Evolutionary conservation across 305 asterid genomes (phyloP).

Genomic region (Fraxinus sp.): DNA sequence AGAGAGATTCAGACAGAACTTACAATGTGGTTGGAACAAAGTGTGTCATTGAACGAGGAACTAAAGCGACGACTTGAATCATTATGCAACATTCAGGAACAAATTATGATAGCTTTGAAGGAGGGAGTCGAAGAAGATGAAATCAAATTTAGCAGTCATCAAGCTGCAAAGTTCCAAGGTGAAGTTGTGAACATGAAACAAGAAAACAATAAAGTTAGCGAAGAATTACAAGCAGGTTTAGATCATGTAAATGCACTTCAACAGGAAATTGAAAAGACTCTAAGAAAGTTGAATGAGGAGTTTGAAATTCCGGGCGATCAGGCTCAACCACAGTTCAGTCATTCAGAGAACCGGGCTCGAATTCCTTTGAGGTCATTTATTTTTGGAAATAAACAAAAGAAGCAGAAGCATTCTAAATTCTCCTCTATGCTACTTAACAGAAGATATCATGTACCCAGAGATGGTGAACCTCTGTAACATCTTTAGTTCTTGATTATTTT

Average conservation of each 20-base stretch:
- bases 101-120: constrained; percentile 9
- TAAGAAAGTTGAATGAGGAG: constrained; percentile 5
- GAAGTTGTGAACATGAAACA: constrained; percentile 23
- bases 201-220: constrained; percentile 9
- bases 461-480: background rate
- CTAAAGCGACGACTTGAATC: background rate
- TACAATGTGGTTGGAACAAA: constrained; percentile 13
- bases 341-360: background rate
- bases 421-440: constrained; percentile 1
- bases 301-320: background rate
- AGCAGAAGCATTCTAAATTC: constrained; percentile 11
- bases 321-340: background rate
- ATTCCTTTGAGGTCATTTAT: constrained; percentile 20
- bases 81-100: constrained; percentile 15
- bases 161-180: constrained; percentile 23
- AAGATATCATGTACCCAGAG: background rate
- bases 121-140: constrained; percentile 18
- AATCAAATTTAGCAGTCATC: constrained; percentile 21
- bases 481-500: background rate
- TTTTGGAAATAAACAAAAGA: constrained; percentile 18
- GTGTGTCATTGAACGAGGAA: constrained; percentile 14
- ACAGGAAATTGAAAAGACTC: constrained; percentile 5
- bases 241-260: constrained; percentile 14
- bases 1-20: constrained; percentile 21
- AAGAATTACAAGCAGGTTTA: constrained; percentile 17